Base-by-base conservation (phyloP, 306 rosid species). In the Prunus armeniaca region DNA sequence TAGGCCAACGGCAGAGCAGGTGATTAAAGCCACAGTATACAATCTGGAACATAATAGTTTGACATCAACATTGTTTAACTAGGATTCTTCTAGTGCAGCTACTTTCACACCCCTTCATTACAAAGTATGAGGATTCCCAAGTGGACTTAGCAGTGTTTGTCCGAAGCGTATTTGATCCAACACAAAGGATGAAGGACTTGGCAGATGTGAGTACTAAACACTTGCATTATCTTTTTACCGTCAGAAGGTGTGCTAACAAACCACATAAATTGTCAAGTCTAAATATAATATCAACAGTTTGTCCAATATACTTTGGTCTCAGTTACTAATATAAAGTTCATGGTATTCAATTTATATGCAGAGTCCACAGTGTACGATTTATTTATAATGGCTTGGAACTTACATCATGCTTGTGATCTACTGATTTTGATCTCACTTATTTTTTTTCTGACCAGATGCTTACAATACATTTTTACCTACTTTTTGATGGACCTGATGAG, bases 1-100 rank as follows among this genome's bases (percentile, higher is more conserved):
- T 57, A 89, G 98, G 79, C 97, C 97, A 75, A 92, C 98, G 19
- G 97, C 98, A 62, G 98, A 95, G 67, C 92, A 92, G 90, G 98
- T 89, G 46, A 84, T 85, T 68, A 78, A 71, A 56, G 56, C 75
- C 24, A 58, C 45, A 55, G 38, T 20, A 14, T 57, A 56, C 55
- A 57, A 41, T 14, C 65, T 57, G 62, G 79, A 56, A 43, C 45
- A 68, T 69, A 43, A 67, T 66, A 49, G 62, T 20, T 50, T 77
- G 60, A 25, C 41, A 38, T 76, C 80, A 13, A 54, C 32, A 9
- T 76, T 79, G 82, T 72, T 83, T 69, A 60, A 79, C 76, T 65
- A 28, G 27, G 75, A 52, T 79, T 83, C 68, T 78, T 71, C 61
- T 73, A 27, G 32, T 85, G 89, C 93, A 95, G 98, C 89, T 95